phyloP scores from a whole-genome alignment of 2,329 filamentous ascomycete species.

The Aaosphaeria pasadenensis region DNA sequence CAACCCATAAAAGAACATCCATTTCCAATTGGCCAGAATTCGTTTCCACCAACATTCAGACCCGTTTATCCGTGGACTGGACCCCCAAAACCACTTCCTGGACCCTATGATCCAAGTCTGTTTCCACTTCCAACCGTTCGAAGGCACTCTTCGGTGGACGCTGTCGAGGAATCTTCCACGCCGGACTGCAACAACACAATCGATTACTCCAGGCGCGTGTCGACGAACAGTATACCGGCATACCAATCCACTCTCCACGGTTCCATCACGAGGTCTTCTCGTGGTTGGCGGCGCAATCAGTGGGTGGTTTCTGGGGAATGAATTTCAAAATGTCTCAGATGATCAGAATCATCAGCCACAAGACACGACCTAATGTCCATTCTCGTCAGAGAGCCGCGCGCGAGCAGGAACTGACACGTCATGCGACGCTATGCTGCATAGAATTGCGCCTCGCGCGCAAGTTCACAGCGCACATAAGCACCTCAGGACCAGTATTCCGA shows the following conservation, averaged over 20 bases:
- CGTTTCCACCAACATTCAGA: slow-evolving; percentile 10
- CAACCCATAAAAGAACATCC: no score
- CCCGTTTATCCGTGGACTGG: slow-evolving; percentile 32
- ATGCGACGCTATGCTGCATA: no score
- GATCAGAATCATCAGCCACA: no score
- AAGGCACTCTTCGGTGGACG: slow-evolving; percentile 10
- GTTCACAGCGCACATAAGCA: no score
- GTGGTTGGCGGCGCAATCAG: slow-evolving; percentile 31
- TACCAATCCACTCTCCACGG: slow-evolving; percentile 14
- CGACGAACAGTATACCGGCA: slow-evolving; percentile 15
- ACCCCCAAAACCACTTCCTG: slow-evolving; percentile 29
- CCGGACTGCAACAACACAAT: neutral
- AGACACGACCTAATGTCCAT: neutral
- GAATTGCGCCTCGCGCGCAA: no score
- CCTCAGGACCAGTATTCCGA: no score
- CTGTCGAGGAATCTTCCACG: slow-evolving; percentile 1
- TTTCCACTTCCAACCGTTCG: slow-evolving; percentile 30
- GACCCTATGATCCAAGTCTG: slow-evolving; percentile 33
- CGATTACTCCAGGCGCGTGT: slow-evolving; percentile 25
- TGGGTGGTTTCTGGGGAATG: slow-evolving; percentile 31
- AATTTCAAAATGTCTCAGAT: slow-evolving; percentile 4
- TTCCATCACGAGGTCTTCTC: slow-evolving; percentile 21
- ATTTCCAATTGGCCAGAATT: slow-evolving; percentile 6
- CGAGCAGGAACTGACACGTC: no score
- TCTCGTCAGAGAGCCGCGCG: slow-evolving; percentile 1